Percentiles rank a stretch among this genome's conserved stretches.
Evolutionary conservation across 2,329 filamentous ascomycete genomes (phyloP).

Genomic region (Exophiala sp.): DNA sequence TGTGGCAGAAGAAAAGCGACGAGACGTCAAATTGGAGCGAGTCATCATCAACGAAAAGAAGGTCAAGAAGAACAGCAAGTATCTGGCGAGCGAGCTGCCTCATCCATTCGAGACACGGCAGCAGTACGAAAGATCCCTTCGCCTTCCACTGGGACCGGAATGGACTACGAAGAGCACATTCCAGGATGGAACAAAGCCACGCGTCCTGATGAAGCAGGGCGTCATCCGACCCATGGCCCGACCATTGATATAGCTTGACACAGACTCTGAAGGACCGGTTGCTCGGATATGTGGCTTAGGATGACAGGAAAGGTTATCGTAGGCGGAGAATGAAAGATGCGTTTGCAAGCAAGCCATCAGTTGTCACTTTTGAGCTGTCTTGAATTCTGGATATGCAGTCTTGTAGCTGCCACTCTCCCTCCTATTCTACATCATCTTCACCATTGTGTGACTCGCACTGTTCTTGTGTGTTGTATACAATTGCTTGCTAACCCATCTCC

Average conservation of each 20-base stretch:
- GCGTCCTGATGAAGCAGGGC: slow-evolving; percentile 84
- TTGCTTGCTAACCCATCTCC: too few species aligned
- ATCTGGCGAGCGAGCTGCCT: slow-evolving; percentile 75
- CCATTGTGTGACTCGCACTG: too few species aligned
- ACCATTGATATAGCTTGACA: slow-evolving; percentile 49
- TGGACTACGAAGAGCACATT: slow-evolving; percentile 96
- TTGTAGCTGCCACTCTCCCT: too few species aligned
- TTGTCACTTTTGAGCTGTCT: too few species aligned
- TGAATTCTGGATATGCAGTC: too few species aligned
- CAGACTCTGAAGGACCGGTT: background rate
- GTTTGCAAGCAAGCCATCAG: too few species aligned
- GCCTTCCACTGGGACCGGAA: slow-evolving; percentile 83
- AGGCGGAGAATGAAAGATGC: too few species aligned
- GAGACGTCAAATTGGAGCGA: slow-evolving; percentile 72
- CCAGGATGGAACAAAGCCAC: slow-evolving; percentile 82
- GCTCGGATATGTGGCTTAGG: background rate
- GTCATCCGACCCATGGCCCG: slow-evolving; percentile 81
- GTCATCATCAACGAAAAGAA: slow-evolving; percentile 92
- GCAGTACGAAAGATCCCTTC: slow-evolving; percentile 64
- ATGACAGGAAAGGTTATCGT: background rate
- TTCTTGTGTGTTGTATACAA: too few species aligned
- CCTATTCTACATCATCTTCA: too few species aligned
- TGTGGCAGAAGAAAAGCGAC: slow-evolving; percentile 67
- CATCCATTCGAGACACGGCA: slow-evolving; percentile 81
- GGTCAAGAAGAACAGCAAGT: slow-evolving; percentile 85